These are phyloP conservation scores for Globisporangium megalacanthum DNA, from an alignment of 352 stramenopile genomes.

Conservation along the genomic window DNA sequence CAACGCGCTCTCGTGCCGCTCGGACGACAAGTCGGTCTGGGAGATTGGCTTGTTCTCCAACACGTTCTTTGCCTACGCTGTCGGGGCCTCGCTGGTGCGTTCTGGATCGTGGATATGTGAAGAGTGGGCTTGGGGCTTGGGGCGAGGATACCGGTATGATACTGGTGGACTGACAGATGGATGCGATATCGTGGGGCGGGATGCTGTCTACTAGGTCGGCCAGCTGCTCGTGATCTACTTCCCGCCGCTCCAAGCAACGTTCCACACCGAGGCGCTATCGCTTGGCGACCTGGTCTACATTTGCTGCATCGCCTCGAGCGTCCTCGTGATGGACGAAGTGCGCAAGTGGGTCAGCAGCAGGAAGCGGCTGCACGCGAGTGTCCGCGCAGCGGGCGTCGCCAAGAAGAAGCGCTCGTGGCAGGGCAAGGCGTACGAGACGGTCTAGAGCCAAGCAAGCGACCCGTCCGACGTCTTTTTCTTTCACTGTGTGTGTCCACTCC, in stretches of 20 bases:
- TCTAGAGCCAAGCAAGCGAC: constrained; percentile 17
- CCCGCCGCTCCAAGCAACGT: constrained; percentile 89
- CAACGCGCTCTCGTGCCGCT: constrained; percentile 93
- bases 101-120: background rate
- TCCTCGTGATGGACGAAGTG: constrained; percentile 94
- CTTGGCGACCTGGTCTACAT: constrained; percentile 91
- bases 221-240: constrained; percentile 97
- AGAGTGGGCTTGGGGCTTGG: background rate
- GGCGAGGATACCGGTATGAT: too few relatives aligned
- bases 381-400: constrained; percentile 37
- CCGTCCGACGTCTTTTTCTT: too few relatives aligned
- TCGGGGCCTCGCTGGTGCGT: constrained; percentile 84
- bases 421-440: constrained; percentile 59
- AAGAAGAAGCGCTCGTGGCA: constrained; percentile 75
- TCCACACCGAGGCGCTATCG: constrained; percentile 91
- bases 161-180: background rate
- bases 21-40: constrained; percentile 89
- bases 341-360: constrained; percentile 89
- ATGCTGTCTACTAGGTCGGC: constrained; percentile 44
- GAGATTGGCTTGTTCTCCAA: constrained; percentile 94
- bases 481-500: too few relatives aligned
- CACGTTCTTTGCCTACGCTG: constrained; percentile 90
- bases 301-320: constrained; percentile 88
- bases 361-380: constrained; percentile 29
- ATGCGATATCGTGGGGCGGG: background rate